These are phyloP conservation scores for Xylaria sp. DNA, from an alignment of 495 filamentous ascomycete species.

Conservation along the genomic window DNA sequence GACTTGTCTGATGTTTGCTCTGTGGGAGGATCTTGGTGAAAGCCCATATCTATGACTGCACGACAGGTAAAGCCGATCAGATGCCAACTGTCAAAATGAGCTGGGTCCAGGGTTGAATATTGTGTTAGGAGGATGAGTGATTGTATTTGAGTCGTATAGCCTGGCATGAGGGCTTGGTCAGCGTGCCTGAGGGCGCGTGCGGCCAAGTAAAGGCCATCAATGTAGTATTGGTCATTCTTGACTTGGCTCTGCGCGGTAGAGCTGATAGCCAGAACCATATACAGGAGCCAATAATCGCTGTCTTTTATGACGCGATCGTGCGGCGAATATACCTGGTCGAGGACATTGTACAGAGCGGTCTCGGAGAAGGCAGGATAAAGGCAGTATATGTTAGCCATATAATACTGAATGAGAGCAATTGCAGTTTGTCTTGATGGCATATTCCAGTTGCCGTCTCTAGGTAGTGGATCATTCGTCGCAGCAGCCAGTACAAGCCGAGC, in stretches of 20 bases:
- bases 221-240: conserved; percentile 67
- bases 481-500: conserved; percentile 80
- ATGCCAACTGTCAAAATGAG: conserved; percentile 90
- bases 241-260: conserved; percentile 74
- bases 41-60: conserved; percentile 83
- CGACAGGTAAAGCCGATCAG: conserved; percentile 86
- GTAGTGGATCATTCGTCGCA: conserved; percentile 69
- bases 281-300: conserved; percentile 82
- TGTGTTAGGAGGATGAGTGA: conserved; percentile 82
- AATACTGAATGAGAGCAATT: conserved; percentile 74
- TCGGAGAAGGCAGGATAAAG: conserved; percentile 83
- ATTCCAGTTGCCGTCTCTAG: conserved; percentile 57
- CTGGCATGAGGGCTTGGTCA: conserved; percentile 81
- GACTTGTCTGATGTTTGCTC: conserved; percentile 65
- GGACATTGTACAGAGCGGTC: conserved; percentile 72
- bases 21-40: conserved; percentile 86
- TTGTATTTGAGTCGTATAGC: conserved; percentile 81
- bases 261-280: conserved; percentile 86
- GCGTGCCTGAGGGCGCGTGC: conserved; percentile 74
- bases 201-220: conserved; percentile 70
- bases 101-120: conserved; percentile 86
- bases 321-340: conserved; percentile 78
- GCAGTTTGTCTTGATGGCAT: conserved; percentile 72
- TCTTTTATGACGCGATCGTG: conserved; percentile 67
- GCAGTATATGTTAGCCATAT: conserved; percentile 78